These are phyloP conservation scores for Ascochyta fabae DNA, from an alignment of 2,329 filamentous ascomycete species.

Conservation along the genomic window DNA sequence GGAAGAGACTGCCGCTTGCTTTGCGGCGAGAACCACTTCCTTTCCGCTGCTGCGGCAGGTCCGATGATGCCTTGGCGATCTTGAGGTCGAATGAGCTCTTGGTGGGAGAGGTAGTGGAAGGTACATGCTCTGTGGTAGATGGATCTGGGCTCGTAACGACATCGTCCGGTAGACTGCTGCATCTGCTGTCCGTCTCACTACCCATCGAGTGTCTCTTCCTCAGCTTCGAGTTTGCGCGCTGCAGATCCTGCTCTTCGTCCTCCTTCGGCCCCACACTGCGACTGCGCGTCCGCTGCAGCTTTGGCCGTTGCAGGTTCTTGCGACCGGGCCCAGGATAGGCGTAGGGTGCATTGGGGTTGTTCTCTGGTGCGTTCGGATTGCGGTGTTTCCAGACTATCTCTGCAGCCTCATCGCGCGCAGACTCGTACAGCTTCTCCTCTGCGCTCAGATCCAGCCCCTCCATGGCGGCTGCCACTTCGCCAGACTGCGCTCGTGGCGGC, in stretches of 20 bases:
- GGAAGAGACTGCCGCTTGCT: slow-evolving; percentile 72
- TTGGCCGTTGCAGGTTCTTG: slow-evolving; percentile 62
- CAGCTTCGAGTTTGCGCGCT: slow-evolving; percentile 41
- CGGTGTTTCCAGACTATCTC: slow-evolving; percentile 81
- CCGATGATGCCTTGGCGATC: slow-evolving; percentile 38
- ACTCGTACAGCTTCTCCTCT: slow-evolving; percentile 68
- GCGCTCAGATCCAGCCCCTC: slow-evolving; percentile 74
- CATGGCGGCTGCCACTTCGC: slow-evolving; percentile 73
- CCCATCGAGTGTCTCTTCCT: slow-evolving; percentile 48
- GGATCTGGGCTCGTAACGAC: slow-evolving; percentile 42
- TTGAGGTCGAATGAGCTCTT: slow-evolving; percentile 26
- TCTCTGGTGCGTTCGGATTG: slow-evolving; percentile 70
- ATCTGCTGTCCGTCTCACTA: slow-evolving; percentile 33
- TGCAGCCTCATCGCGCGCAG: slow-evolving; percentile 77
- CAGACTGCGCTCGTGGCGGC: slow-evolving; percentile 49
- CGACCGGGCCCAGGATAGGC: slow-evolving; percentile 61
- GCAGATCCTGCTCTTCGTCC: slow-evolving; percentile 39
- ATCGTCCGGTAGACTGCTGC: slow-evolving; percentile 49
- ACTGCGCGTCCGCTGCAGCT: slow-evolving; percentile 71
- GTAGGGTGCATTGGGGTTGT: slow-evolving; percentile 56
- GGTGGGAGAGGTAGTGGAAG: slow-evolving; percentile 29
- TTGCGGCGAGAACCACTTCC: slow-evolving; percentile 73
- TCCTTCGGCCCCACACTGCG: slow-evolving; percentile 48
- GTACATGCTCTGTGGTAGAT: slow-evolving; percentile 26
- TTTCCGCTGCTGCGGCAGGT: slow-evolving; percentile 52